Conservation (phyloP, 768 basidiomycete species). For the Leccinum ochraceum region DNA sequence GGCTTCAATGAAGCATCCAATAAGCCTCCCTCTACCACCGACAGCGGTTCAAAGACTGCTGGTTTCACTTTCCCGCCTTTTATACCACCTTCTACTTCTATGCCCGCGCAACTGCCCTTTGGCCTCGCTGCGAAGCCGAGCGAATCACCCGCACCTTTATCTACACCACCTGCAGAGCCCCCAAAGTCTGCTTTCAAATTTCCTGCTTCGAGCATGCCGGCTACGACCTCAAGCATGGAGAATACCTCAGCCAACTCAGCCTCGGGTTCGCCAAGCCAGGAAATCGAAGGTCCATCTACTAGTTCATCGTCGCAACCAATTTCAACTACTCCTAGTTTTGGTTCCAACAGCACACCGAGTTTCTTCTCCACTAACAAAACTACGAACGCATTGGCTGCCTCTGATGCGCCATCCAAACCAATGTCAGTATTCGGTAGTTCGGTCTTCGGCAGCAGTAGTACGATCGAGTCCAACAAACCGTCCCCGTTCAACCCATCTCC, state of each 20-base stretch:
- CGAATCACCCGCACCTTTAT: constrained; percentile 14
- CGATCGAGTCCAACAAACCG: constrained; percentile 17
- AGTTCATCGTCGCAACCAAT: constrained; percentile 12
- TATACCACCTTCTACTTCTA: constrained; percentile 21
- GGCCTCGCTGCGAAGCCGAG: constrained; percentile 19
- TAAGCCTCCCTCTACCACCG: constrained; percentile 14
- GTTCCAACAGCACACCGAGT: constrained; percentile 18
- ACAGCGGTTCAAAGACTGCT: constrained; percentile 19
- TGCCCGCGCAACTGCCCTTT: constrained; percentile 14
- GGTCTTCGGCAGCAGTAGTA: constrained; percentile 23
- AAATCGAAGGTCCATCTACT: constrained; percentile 8
- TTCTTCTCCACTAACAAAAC: constrained; percentile 26
- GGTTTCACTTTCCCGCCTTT: constrained; percentile 30
- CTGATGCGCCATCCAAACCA: constrained; percentile 26
- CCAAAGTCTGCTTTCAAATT: constrained; percentile 35
- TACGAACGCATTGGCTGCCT: constrained; percentile 16
- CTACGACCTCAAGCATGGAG: constrained; percentile 13
- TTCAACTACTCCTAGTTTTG: constrained; percentile 17
- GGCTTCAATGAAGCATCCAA: constrained; percentile 19
- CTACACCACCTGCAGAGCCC: constrained; percentile 18
- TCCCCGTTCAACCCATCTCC: constrained; percentile 12
- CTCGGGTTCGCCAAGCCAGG: constrained; percentile 13
- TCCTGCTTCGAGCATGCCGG: constrained; percentile 10
- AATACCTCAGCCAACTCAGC: constrained; percentile 8
- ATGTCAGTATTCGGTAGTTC: constrained; percentile 27